Base-by-base conservation (phyloP, 78 protist genomes). In the Dictyostelium intermedium region DNA sequence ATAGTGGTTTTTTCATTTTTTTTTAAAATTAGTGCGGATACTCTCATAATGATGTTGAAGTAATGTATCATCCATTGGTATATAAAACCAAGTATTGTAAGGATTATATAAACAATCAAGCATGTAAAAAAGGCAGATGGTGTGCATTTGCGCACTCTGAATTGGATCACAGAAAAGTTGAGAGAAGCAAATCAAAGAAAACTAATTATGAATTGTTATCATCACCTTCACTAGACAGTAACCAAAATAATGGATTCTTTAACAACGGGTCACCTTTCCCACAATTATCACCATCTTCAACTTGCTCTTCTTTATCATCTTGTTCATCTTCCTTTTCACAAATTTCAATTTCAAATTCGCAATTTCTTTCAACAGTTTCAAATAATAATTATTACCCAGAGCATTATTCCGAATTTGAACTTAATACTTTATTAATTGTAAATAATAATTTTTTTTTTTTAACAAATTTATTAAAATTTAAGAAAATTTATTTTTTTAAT, bases 41-140 rank as follows among this genome's bases (percentile, higher is more conserved):
- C 73, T 60, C 94, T 32, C 94, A 89, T 39, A 89, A 89, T 47
- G 94, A 89, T 80, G 86, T 89, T 8, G 94, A 89, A 43, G 69
- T 77, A 32, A 89, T 89, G 94, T 89, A 89, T 56, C 94, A 89
- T 69, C 94, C 94, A 69, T 2, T n/a, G 5, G 83, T 89, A 11
- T 89, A 80, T 47, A 89, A 89, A 47, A 89, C 94, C 7, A 89
- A 47, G 16, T 14, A 32, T 10, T 89, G 94, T 89, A 80, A 89
- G 47, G 87, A 89, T 47, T 69, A 13, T 47, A 9, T n/a, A n/a
- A 25, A 25, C 18, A 43, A 23, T n/a, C 66, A 66, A 18, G 63
- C 70, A 18, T 89, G 94, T 30, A 89, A 89, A 81, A 89, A 89
- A 35, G 82, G 87, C 27, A 35, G 93, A 63, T 89, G 94, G 94